Percentiles rank a stretch among this genome's conserved stretches.
Evolutionary conservation across 345 rosid species (phyloP).

Genomic region (Cardamine resedifolia): DNA sequence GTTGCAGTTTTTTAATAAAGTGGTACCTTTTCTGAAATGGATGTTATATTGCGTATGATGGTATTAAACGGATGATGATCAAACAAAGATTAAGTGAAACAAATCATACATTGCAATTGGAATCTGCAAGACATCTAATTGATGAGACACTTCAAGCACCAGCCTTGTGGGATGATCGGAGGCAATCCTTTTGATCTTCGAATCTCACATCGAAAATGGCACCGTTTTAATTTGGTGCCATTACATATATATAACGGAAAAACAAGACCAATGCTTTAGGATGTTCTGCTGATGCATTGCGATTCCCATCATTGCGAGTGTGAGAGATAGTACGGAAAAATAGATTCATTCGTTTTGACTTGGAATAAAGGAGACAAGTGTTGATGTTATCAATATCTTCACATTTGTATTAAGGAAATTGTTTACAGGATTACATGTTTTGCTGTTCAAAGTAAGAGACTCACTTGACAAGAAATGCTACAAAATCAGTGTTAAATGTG

Average conservation of each 20-base stretch:
- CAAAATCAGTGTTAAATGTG: not conserved
- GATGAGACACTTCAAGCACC: constrained; percentile 96
- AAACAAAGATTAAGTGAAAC: not conserved
- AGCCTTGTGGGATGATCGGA: constrained; percentile 75
- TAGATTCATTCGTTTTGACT: constrained; percentile 29
- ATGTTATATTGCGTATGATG: not conserved
- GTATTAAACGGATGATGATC: not conserved
- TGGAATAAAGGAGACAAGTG: constrained; percentile 29
- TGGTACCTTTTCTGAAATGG: not conserved
- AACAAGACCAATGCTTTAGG: too few relatives aligned
- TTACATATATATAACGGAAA: too few relatives aligned
- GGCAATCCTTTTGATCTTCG: constrained; percentile 69
- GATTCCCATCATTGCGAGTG: too few relatives aligned
- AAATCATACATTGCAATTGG: not conserved
- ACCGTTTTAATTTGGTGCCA: too few relatives aligned
- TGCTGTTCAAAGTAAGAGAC: not conserved
- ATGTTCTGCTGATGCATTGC: too few relatives aligned
- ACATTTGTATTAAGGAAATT: not conserved
- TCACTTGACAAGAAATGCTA: not conserved
- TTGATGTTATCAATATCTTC: constrained; percentile 18
- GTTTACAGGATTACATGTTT: not conserved
- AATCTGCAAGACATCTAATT: constrained; percentile 55
- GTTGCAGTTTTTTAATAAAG: constrained; percentile 23
- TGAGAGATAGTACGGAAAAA: too few relatives aligned
- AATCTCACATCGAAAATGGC: constrained; percentile 95